phyloP scores from a whole-genome alignment of 2,329 filamentous ascomycete species.

The Colletotrichum tropicicola region DNA sequence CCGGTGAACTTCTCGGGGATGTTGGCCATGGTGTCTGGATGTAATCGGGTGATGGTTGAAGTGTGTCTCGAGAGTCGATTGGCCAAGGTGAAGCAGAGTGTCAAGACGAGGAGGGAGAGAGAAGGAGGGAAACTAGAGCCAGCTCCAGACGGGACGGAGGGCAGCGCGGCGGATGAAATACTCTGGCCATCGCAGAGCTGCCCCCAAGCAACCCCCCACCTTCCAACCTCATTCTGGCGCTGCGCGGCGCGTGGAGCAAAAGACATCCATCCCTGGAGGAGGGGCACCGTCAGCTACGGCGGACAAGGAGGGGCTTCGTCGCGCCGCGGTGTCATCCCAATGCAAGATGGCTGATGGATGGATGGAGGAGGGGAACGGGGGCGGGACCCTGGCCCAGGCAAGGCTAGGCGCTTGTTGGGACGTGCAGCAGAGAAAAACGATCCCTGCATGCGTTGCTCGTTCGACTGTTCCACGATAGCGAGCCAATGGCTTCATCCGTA shows the following conservation, averaged over 20 bases:
- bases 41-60: not conserved
- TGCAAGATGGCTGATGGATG: slow-evolving; percentile 12
- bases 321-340: slow-evolving; percentile 18
- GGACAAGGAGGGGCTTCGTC: slow-evolving; percentile 23
- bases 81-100: not conserved
- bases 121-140: not conserved
- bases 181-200: slow-evolving; percentile 24
- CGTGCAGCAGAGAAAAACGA: not conserved
- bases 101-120: slow-evolving; percentile 7
- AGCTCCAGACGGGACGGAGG: slow-evolving; percentile 3
- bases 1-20: slow-evolving; percentile 69
- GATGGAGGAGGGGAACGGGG: not conserved
- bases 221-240: slow-evolving; percentile 18
- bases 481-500: slow-evolving; percentile 1
- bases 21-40: slow-evolving; percentile 49
- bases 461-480: not conserved
- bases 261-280: slow-evolving; percentile 21
- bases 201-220: slow-evolving; percentile 15
- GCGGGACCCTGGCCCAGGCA: slow-evolving; percentile 2
- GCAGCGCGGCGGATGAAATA: slow-evolving; percentile 26
- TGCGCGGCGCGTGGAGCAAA: slow-evolving; percentile 5
- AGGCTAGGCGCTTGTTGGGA: slow-evolving; percentile 17
- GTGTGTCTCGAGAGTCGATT: not conserved
- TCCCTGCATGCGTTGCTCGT: not conserved
- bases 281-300: slow-evolving; percentile 19